phyloP scores from a whole-genome alignment of 2,329 filamentous ascomycete species.

The Berkeleyomyces rouxiae region DNA sequence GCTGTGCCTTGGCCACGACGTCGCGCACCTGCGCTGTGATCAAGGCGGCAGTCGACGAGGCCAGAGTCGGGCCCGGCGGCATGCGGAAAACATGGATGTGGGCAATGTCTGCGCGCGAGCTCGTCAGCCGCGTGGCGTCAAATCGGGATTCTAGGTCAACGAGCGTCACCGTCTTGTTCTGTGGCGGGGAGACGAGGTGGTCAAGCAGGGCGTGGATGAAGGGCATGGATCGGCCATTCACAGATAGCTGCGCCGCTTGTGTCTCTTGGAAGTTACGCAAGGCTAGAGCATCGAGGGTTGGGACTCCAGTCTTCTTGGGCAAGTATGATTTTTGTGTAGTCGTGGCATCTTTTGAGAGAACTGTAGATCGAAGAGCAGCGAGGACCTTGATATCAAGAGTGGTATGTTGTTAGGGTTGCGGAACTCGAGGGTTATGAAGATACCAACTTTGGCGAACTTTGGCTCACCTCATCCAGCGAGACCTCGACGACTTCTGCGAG shows the following conservation, averaged over 20 bases:
- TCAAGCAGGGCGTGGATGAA: conserved; percentile 40
- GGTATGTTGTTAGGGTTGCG: conserved; percentile 18
- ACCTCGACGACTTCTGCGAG: conserved; percentile 39
- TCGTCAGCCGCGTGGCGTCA: conserved; percentile 31
- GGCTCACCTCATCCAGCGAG: conserved; percentile 42
- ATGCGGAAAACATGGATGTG: conserved; percentile 36
- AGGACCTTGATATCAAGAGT: conserved; percentile 9
- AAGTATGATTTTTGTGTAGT: conserved; percentile 10
- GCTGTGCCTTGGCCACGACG: conserved; percentile 26
- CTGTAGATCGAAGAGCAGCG: conserved; percentile 14
- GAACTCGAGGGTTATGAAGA: conserved; percentile 14
- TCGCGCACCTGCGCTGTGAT: conserved; percentile 19
- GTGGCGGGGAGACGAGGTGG: conserved; percentile 31
- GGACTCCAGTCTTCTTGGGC: conserved; percentile 25
- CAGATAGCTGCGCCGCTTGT: conserved; percentile 29
- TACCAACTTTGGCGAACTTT: conserved; percentile 9
- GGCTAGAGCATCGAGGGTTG: conserved; percentile 30
- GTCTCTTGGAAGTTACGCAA: conserved; percentile 31
- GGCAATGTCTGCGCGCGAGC: conserved; percentile 23
- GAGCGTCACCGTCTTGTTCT: conserved; percentile 33
- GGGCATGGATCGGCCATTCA: conserved; percentile 36
- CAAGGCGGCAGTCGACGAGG: conserved; percentile 14
- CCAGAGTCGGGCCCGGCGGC: conserved; percentile 17
- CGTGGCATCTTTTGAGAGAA: conserved; percentile 12
- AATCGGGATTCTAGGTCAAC: conserved; percentile 41